phyloP scores from a whole-genome alignment of 352 stramenopile genomes.

The Globisporangium camurandrum region DNA sequence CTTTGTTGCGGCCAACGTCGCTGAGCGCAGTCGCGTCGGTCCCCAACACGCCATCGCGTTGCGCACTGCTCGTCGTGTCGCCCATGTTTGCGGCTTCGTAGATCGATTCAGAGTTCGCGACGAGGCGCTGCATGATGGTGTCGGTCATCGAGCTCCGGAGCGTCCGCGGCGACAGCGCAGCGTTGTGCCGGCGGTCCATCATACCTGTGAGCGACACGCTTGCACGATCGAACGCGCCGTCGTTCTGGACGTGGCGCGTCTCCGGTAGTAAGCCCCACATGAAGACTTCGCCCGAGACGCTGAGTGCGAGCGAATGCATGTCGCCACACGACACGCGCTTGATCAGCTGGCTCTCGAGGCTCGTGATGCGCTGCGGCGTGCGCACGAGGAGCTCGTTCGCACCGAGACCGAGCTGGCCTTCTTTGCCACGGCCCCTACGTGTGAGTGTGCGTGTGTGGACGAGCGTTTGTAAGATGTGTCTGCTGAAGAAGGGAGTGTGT shows the following conservation, averaged over 20 bases:
- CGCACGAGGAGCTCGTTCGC: conserved; percentile 21
- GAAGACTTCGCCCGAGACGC: conserved; percentile 50
- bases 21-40: conserved; percentile 13
- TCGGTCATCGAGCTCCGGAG: conserved; percentile 27
- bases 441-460: background rate
- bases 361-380: conserved; percentile 33
- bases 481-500: too few relatives aligned
- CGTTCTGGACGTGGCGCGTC: conserved; percentile 30
- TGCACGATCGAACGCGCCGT: conserved; percentile 41
- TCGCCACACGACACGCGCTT: conserved; percentile 69
- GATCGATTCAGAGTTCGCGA: conserved; percentile 59
- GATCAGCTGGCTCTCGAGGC: conserved; percentile 54
- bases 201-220: conserved; percentile 53
- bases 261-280: conserved; percentile 72
- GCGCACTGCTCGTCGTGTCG: too few relatives aligned
- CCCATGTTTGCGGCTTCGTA: conserved; percentile 40
- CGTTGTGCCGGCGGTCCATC: conserved; percentile 14
- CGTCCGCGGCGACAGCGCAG: conserved; percentile 11
- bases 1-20: conserved; percentile 26
- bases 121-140: conserved; percentile 49
- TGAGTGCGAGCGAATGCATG: conserved; percentile 64
- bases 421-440: conserved; percentile 47
- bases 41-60: too few relatives aligned
- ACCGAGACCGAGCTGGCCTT: conserved; percentile 59
- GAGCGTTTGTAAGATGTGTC: background rate